These are phyloP conservation scores for Colletotrichum chlorophyti DNA, from an alignment of 2,329 filamentous ascomycete species.

Conservation along the genomic window DNA sequence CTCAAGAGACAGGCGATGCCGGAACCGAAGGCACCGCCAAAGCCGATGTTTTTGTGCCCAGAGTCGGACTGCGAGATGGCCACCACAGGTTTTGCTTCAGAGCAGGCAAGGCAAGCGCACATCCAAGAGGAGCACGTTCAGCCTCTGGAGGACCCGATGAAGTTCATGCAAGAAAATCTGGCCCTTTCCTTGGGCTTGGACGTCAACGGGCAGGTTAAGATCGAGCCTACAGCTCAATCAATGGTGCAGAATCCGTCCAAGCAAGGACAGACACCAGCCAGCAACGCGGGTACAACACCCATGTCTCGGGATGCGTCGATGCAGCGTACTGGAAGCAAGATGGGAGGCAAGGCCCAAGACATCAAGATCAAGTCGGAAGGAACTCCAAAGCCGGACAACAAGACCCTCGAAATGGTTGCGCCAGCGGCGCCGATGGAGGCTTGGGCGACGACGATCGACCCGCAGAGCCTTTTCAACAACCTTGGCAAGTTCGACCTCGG, in stretches of 20 bases:
- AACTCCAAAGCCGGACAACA: slow-evolving; percentile 34
- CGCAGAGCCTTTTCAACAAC: slow-evolving; percentile 48
- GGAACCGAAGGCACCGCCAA: slow-evolving; percentile 38
- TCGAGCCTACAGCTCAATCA: slow-evolving; percentile 37
- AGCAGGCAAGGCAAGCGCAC: slow-evolving; percentile 61
- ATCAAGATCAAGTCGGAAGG: slow-evolving; percentile 39
- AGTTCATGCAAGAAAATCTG: slow-evolving; percentile 59
- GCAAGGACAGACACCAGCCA: slow-evolving; percentile 53
- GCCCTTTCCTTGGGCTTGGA: slow-evolving; percentile 59
- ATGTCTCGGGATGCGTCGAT: slow-evolving; percentile 59
- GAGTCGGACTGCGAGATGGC: slow-evolving; percentile 62
- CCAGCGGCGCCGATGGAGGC: slow-evolving; percentile 30
- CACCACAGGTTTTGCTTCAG: slow-evolving; percentile 55
- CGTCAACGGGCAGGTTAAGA: slow-evolving; percentile 51
- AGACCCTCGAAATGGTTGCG: slow-evolving; percentile 36
- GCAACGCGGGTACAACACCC: slow-evolving; percentile 50
- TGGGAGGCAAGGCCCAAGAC: slow-evolving; percentile 48
- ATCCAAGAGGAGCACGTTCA: slow-evolving; percentile 65
- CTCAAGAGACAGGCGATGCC: slow-evolving; percentile 43
- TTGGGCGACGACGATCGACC: slow-evolving; percentile 50
- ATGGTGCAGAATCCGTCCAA: slow-evolving; percentile 54
- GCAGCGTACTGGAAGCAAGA: slow-evolving; percentile 55
- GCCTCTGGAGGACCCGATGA: slow-evolving; percentile 60
- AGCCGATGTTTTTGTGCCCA: slow-evolving; percentile 56
- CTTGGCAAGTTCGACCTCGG: slow-evolving; percentile 48